These are phyloP conservation scores for Endotrypanum monterogeii DNA, from an alignment of 208 protist species.

Conservation along the genomic window DNA sequence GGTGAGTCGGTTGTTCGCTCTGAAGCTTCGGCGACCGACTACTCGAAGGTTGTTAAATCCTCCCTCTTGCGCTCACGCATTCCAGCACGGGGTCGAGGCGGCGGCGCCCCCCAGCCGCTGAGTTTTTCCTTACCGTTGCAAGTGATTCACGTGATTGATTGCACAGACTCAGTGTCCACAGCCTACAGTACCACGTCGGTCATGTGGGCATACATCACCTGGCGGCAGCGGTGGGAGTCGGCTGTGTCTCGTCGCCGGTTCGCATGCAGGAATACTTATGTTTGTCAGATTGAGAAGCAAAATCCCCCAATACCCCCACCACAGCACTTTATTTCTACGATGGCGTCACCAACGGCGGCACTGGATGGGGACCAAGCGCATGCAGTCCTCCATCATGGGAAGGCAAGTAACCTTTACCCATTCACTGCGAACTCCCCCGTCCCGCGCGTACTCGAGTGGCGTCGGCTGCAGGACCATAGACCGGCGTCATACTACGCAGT, in stretches of 20 bases:
- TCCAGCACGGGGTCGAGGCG: background rate
- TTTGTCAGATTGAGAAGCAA: slow-evolving; percentile 8
- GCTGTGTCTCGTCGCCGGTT: slow-evolving; percentile 21
- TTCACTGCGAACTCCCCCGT: slow-evolving; percentile 3
- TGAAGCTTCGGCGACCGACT: background rate
- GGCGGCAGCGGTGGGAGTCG: slow-evolving; percentile 28
- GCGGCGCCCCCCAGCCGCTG: slow-evolving; percentile 4
- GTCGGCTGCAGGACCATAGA: slow-evolving; percentile 4
- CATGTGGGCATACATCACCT: slow-evolving; percentile 23
- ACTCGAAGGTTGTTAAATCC: background rate
- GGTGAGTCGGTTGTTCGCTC: background rate
- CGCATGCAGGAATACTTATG: slow-evolving; percentile 6
- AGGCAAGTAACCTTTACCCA: background rate
- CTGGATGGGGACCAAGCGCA: background rate
- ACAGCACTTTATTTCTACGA: background rate
- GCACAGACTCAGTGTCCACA: background rate
- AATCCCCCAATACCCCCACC: no score
- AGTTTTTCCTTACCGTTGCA: slow-evolving; percentile 14
- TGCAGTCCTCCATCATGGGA: background rate
- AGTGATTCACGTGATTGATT: slow-evolving; percentile 17
- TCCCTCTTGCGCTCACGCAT: background rate
- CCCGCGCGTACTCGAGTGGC: slow-evolving; percentile 9
- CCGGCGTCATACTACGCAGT: slow-evolving; percentile 25
- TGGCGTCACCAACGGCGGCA: background rate
- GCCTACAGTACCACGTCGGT: background rate